A percentile compares a stretch with the other conserved stretches of the same genome.
Conservation (phyloP, 1,139 yeast genomes). For the Pichia inconspicua region DNA sequence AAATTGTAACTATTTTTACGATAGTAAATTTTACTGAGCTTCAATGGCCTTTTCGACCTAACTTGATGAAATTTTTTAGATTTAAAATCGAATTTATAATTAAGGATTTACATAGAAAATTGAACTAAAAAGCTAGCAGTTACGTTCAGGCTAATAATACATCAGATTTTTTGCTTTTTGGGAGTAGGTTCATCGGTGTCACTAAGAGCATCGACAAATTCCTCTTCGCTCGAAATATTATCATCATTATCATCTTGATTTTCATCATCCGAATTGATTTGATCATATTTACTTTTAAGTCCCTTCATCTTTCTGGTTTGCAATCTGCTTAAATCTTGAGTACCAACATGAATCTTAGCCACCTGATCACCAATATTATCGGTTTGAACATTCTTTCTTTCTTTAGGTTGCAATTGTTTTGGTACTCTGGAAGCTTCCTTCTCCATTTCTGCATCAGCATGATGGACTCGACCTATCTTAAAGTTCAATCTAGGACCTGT, state of each 20-base stretch:
- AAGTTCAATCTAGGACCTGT: conserved; percentile 95
- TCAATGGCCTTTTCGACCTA: conserved; percentile 1
- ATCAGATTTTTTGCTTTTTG: conserved; percentile 29
- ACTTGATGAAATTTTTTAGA: too few relatives aligned
- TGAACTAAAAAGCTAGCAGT: too few relatives aligned
- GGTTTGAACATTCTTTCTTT: conserved; percentile 80
- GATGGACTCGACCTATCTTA: conserved; percentile 77
- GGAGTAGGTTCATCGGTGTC: conserved; percentile 26
- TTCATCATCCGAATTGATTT: conserved; percentile 50
- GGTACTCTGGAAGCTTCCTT: conserved; percentile 83
- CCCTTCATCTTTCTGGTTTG: conserved; percentile 99
- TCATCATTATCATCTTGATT: conserved; percentile 33
- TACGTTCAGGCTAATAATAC: too few relatives aligned
- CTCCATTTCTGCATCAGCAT: conserved; percentile 83
- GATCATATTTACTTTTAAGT: conserved; percentile 78
- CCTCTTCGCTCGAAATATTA: conserved; percentile 19
- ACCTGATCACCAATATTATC: conserved; percentile 94
- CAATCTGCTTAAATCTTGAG: conserved; percentile 80
- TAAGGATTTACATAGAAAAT: neutral
- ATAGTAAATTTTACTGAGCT: conserved; percentile 16
- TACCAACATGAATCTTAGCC: conserved; percentile 93
- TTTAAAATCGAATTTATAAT: neutral
- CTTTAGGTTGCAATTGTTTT: conserved; percentile 72
- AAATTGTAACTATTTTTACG: conserved; percentile 6
- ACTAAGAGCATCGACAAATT: conserved; percentile 20